Evolutionary conservation across 306 rosid species (phyloP), one percentile per base, ranked within the genome.

Genomic region (Arachis stenosperma): DNA sequence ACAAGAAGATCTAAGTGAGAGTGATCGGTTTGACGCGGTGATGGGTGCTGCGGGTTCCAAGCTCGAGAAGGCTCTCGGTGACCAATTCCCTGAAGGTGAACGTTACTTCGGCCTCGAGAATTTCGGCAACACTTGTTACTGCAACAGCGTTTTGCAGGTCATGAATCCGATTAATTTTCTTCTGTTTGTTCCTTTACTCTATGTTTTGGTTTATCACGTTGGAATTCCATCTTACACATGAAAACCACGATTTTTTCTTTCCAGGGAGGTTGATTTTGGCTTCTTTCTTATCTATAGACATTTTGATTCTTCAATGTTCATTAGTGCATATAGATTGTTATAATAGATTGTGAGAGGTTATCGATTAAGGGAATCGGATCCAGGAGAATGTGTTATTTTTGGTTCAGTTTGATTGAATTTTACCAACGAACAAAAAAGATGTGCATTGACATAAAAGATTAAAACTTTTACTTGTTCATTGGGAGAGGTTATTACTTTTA

Each of bases 41-140:
- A 93, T 93, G 98, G 98, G 98, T 85, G 96, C 92, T 63, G 86
- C 97, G 81, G 97, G 97, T 64, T 94, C 97, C n/a, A 94, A 91
- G 86, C 96, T 94, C 41, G 98, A 94, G 88, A 94, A 88, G 77
- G 97, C 96, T 82, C 97, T 94, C 22, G 98, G 98, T 1, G 98
- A 94, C 67, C 97, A 94, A 83, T 94, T 94, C 58, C 98, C 98
- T 4, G 98, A 94, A 84, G 98, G 98, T 83, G 98, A 94, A 69
- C 97, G 93, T 47, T 94, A 94, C 76, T 93, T 91, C 47, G 98
- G 98, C 61, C 91, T 93, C 1, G 98, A 93, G 83, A 93, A 93
- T 87, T 93, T 93, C 54, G 98, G 98, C 75, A 93, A 93, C 67
- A 93, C 98, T 74, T 93, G 98, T 84, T 93, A 93, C 79, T 93